These are phyloP conservation scores for Fusarium sp. DNA, from an alignment of 2,329 filamentous ascomycete species.

Conservation along the genomic window DNA sequence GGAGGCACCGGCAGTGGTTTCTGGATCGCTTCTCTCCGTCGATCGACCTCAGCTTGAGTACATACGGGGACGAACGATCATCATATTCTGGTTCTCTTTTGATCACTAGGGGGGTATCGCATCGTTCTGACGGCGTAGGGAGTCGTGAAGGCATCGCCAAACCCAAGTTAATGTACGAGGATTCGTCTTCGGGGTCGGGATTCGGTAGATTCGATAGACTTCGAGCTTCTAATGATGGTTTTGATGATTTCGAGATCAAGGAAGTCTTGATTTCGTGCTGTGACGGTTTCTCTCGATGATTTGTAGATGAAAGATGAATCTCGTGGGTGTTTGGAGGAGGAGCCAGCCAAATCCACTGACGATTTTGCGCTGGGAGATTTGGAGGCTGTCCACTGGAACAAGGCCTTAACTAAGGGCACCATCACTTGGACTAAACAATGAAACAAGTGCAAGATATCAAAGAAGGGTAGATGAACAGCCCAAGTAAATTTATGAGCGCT, in stretches of 20 bases:
- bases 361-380: background rate
- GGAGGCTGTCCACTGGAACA: background rate
- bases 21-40: background rate
- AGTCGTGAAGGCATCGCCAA: background rate
- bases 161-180: too few species aligned
- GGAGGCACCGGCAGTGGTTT: background rate
- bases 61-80: too few species aligned
- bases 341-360: background rate
- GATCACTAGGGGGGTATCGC: rapidly evolving
- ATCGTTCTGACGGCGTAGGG: too few species aligned
- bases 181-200: too few species aligned
- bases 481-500: background rate
- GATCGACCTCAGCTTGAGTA: background rate
- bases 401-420: background rate
- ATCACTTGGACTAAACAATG: background rate
- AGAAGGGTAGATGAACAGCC: background rate
- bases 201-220: background rate
- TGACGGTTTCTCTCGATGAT: background rate
- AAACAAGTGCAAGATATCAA: background rate
- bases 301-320: background rate
- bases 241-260: background rate
- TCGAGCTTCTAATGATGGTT: background rate
- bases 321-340: background rate
- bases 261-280: background rate
- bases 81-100: too few species aligned